Evolutionary conservation across 106 monocot species (phyloP).

Genomic region (Dendrobium nobile): DNA sequence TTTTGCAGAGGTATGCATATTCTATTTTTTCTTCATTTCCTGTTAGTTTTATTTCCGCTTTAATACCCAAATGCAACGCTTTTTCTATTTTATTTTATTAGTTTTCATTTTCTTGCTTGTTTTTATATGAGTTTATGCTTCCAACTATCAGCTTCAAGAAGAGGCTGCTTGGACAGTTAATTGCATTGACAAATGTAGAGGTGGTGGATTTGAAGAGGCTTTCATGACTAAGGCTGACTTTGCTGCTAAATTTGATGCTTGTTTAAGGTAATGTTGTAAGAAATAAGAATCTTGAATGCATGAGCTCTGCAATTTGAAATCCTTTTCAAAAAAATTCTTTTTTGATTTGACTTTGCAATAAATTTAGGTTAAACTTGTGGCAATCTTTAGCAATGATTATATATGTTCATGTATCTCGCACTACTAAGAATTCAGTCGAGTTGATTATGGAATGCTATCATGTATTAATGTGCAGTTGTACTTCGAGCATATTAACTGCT

Average conservation of each 20-base stretch:
- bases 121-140: conserved; percentile 12
- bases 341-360: background rate
- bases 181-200: conserved; percentile 54
- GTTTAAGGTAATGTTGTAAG: conserved; percentile 50
- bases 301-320: background rate
- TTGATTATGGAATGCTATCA: background rate
- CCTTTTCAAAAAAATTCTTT: background rate
- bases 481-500: background rate
- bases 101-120: background rate
- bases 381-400: background rate
- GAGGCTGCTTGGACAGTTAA: conserved; percentile 51
- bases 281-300: background rate
- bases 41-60: background rate
- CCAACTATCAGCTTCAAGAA: conserved; percentile 56
- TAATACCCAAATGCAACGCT: background rate
- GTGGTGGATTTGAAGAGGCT: conserved; percentile 84
- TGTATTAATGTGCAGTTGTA: background rate
- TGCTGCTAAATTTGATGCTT: conserved; percentile 84
- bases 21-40: conserved; percentile 1
- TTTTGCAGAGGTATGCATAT: conserved; percentile 53
- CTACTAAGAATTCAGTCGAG: background rate
- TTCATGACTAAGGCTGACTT: conserved; percentile 87
- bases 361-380: background rate
- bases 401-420: background rate
- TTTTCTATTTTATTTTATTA: background rate